Base-by-base conservation (phyloP, 768 basidiomycete species). In the Phaeotremella fagi region DNA sequence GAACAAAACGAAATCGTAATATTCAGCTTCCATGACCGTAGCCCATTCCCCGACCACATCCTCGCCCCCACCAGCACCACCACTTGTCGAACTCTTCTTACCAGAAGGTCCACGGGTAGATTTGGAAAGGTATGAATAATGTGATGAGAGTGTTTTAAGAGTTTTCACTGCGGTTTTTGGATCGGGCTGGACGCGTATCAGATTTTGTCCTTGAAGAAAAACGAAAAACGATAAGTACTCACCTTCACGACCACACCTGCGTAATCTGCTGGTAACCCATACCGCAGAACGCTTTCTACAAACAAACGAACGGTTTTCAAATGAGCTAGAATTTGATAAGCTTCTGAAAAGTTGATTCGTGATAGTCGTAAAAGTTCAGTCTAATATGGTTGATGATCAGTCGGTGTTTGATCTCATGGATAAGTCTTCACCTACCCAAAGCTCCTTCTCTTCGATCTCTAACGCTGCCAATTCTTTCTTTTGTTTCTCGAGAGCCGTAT, bases 301-400 rank as follows among this genome's bases (percentile, higher is more conserved):
- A 92, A 98, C 15, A 95, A 78, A 9, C 90, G 85, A 15, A 95
- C 75, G 45, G 94, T 81, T 75, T 98, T 98, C 62, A 98, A 79
- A 68, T 98, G 95, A 0, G 92, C 88, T 18, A 97, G 80, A 48
- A 94, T 79, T 72, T 98, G 89, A 77, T 91, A 90, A 4, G 91
- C 85, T 77, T 99, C 95, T 0, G 91, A 92, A 74, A 98, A 99
- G 76, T 94, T 97, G 48, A 89, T 95, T 50, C 95, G 81, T 31
- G 92, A 85, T 31, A 98, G 74, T 63, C 88, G 82, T 23, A 99
- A 78, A 0, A 99, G 81, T 62, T 99, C 94, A 24, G 90, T 88
- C 92, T 98, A 63, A n/a, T 18, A 15, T 4, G 45, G n/a, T n/a
- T 12, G 20, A 6, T 54, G 26, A 60, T 59, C 43, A 28, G 28